Evolutionary conservation across 2,329 filamentous ascomycete species (phyloP).

Genomic region (Plectosphaerella cucumerina): DNA sequence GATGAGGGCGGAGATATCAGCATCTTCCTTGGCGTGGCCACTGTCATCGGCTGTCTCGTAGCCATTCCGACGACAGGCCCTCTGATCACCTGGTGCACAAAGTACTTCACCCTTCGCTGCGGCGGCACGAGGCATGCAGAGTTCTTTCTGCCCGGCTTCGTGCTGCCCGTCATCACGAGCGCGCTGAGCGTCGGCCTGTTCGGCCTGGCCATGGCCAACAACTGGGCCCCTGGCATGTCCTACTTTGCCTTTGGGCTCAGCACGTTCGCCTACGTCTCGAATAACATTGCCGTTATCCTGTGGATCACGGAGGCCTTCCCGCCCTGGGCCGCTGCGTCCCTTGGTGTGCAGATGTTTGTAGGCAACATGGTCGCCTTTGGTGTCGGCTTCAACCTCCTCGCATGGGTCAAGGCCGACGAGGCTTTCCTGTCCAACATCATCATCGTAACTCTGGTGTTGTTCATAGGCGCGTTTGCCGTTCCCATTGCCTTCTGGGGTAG

Average conservation of each 20-base stretch:
- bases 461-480: conserved; percentile 16
- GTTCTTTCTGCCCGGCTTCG: conserved; percentile 18
- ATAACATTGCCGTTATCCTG: conserved; percentile 17
- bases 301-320: conserved; percentile 21
- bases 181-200: conserved; percentile 14
- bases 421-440: neutral
- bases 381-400: neutral
- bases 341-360: neutral
- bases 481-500: conserved; percentile 21
- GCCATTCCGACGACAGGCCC: conserved; percentile 12
- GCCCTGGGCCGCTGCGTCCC: conserved; percentile 17
- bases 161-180: conserved; percentile 15
- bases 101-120: conserved; percentile 16
- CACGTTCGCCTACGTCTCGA: conserved; percentile 14
- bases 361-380: conserved; percentile 1
- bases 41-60: conserved; percentile 10
- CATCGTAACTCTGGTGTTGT: conserved; percentile 5
- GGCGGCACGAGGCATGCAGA: conserved; percentile 19
- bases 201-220: conserved; percentile 12
- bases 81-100: conserved; percentile 15
- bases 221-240: neutral
- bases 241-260: conserved; percentile 9
- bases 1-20: neutral
- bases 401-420: neutral
- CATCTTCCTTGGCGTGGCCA: conserved; percentile 5